Base-by-base conservation (phyloP, 75 land plant genomes). In the Cryptomeria japonica region DNA sequence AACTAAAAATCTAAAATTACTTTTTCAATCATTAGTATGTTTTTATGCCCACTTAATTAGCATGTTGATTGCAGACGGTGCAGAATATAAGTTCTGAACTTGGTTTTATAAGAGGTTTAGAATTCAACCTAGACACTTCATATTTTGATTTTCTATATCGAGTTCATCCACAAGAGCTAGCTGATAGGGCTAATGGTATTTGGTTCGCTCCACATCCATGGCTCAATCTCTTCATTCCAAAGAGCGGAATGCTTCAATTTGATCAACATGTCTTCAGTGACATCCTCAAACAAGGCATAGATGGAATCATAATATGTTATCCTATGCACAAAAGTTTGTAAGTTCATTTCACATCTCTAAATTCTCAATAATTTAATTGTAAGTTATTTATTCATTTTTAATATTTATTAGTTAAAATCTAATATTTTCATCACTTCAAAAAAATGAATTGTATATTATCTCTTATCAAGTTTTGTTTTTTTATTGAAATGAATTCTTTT, bases 61-160 rank as follows among this genome's bases (percentile, higher is more conserved):
- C 16, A 51, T 12, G 0, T n/a, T 83, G 7, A 22, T 3, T 42
- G 84, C 84, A 89, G 90, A 18, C 14, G 9, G 31, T 89, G 49
- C 4, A 8, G 4, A 18, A 5, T 25, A 31, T 87, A 5, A 82
- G 79, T 37, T 1, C 34, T 3, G 28, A 80, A 9, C 88, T 89
- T 32, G 53, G 87, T 2, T 89, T 25, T 38, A 39, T 89, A 19
- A 39, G 38, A 31, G 83, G 84, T 15, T 53, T 89, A 68, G 6
- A 31, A 11, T 89, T 86, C 72, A 68, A 41, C 37, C 56, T 42
- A 6, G 90, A 89, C 15, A 36, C 79, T 16, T 8, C 79, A 22
- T 89, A 89, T 79, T 56, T 75, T 44, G 90, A 89, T 38, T 89
- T 89, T 68, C 64, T 89, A 10, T 47, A 89, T 25, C 87, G 90